Percentiles rank a stretch among this genome's conserved stretches.
phyloP scores from a whole-genome alignment of 495 filamentous ascomycete genomes.

The Polyplosphaeria fusca region DNA sequence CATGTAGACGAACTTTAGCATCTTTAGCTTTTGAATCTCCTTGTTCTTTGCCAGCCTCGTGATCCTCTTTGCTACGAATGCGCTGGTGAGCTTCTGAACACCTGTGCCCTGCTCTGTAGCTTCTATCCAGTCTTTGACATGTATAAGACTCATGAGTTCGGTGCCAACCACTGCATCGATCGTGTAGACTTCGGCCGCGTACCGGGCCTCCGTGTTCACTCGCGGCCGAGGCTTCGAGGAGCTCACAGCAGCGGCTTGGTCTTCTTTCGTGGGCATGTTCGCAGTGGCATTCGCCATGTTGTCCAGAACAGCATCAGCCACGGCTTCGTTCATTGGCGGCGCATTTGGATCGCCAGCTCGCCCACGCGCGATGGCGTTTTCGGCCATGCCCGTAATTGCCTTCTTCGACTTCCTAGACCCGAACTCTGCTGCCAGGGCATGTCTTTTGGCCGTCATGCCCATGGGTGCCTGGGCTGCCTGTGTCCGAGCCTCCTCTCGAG shows the following conservation, averaged over 20 bases:
- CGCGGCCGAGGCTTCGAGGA: constrained; percentile 73
- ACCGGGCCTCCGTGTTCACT: constrained; percentile 66
- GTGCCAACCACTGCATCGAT: constrained; percentile 63
- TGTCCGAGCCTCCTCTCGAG: neutral
- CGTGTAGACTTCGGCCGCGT: constrained; percentile 79
- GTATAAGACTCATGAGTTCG: constrained; percentile 58
- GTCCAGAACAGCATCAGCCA: constrained; percentile 35
- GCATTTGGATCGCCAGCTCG: constrained; percentile 8
- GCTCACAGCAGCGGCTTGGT: constrained; percentile 65
- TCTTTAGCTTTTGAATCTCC: constrained; percentile 58
- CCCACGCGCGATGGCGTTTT: constrained; percentile 65
- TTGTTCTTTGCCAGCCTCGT: constrained; percentile 53
- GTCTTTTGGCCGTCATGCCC: constrained; percentile 46
- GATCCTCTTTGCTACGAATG: constrained; percentile 65
- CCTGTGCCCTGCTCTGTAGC: constrained; percentile 55
- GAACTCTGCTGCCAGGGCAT: constrained; percentile 79
- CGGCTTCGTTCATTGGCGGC: constrained; percentile 11
- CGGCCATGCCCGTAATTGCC: constrained; percentile 68
- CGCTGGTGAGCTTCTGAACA: constrained; percentile 47
- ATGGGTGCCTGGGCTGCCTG: constrained; percentile 40
- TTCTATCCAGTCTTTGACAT: constrained; percentile 73
- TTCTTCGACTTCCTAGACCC: constrained; percentile 93
- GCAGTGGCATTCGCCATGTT: constrained; percentile 51
- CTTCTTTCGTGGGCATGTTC: constrained; percentile 56
- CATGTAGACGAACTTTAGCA: constrained; percentile 63